Percentiles rank a stretch among this genome's conserved stretches.
phyloP scores from a whole-genome alignment of 2,329 filamentous ascomycete species.

The Mariannaea sp. region DNA sequence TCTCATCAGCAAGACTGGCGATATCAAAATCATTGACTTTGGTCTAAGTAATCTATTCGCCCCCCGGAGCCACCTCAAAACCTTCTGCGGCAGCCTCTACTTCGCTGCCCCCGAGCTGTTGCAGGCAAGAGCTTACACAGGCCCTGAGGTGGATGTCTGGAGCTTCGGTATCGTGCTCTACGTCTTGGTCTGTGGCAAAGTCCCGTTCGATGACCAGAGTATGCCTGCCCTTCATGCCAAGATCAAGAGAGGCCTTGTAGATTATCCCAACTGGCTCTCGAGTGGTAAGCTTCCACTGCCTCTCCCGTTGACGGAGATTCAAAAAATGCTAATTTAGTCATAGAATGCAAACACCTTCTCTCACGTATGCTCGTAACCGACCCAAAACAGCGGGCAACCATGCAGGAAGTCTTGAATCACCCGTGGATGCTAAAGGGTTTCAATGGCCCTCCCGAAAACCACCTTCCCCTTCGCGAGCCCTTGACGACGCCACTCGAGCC shows the following conservation, averaged over 20 bases:
- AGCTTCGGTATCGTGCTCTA: slow-evolving; percentile 98
- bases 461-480: slow-evolving; percentile 81
- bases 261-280: slow-evolving; percentile 93
- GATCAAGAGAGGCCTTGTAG: slow-evolving; percentile 95
- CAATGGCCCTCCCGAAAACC: slow-evolving; percentile 84
- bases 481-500: slow-evolving; percentile 82
- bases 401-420: slow-evolving; percentile 92
- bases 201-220: slow-evolving; percentile 98
- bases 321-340: slow-evolving; percentile 42
- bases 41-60: slow-evolving; percentile 95
- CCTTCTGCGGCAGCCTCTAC: slow-evolving; percentile 96
- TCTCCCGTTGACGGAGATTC: neutral
- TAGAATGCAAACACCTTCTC: slow-evolving; percentile 92
- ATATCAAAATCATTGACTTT: slow-evolving; percentile 99
- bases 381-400: slow-evolving; percentile 80
- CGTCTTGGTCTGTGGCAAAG: slow-evolving; percentile 95
- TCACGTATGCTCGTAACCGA: slow-evolving; percentile 96
- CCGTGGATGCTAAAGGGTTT: slow-evolving; percentile 97
- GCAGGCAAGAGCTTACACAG: slow-evolving; percentile 91
- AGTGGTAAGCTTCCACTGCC: slow-evolving; percentile 64
- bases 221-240: slow-evolving; percentile 98
- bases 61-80: slow-evolving; percentile 84
- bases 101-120: slow-evolving; percentile 95
- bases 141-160: slow-evolving; percentile 97
- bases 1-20: slow-evolving; percentile 96